Percentiles rank a stretch among this genome's conserved stretches.
phyloP scores from a whole-genome alignment of 768 basidiomycete species.

The Russula vinacea region DNA sequence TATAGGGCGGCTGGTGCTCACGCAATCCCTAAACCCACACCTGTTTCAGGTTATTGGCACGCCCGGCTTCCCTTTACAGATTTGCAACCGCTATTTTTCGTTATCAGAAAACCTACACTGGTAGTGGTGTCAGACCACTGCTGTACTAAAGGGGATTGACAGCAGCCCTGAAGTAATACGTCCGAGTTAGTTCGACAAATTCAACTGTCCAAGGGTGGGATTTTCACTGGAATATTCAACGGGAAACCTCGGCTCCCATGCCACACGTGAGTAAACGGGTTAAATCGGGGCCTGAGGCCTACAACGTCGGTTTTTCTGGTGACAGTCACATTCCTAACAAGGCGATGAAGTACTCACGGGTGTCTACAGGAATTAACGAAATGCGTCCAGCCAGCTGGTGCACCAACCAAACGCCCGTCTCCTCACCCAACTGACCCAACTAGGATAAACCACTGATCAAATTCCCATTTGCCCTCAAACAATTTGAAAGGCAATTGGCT shows the following conservation, averaged over 20 bases:
- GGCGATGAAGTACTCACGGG: not conserved
- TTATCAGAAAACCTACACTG: no score
- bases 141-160: not conserved
- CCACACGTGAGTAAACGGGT: not conserved
- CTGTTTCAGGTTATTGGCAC: not conserved
- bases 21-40: not conserved
- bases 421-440: not conserved
- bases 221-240: not conserved
- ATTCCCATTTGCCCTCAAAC: not conserved
- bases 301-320: not conserved
- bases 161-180: not conserved
- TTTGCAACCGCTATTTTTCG: not conserved
- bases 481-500: not conserved
- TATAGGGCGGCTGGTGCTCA: not conserved
- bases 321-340: conserved; percentile 2
- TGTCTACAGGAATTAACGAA: not conserved
- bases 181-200: not conserved
- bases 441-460: not conserved
- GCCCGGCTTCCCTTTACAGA: conserved; percentile 2
- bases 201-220: not conserved
- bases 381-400: not conserved
- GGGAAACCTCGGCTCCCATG: not conserved
- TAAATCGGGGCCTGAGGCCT: not conserved
- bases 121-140: not conserved
- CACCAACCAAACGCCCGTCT: not conserved